These are phyloP conservation scores for Lecanicillium sp. DNA, from an alignment of 2,329 filamentous ascomycete species.

Conservation along the genomic window DNA sequence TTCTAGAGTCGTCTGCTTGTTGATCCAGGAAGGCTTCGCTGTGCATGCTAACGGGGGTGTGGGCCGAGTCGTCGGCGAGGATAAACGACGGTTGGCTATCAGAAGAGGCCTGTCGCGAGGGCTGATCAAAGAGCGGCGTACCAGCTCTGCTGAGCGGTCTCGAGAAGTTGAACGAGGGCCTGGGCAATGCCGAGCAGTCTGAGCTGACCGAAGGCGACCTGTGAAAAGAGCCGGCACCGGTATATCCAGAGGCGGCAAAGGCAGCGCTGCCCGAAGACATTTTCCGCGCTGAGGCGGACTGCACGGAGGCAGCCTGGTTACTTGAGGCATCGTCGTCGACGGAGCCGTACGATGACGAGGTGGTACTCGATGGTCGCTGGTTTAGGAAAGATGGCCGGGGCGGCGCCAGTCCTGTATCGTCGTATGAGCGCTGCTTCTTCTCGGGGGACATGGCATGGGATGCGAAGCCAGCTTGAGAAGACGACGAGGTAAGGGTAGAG, in stretches of 20 bases:
- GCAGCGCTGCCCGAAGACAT: conserved; percentile 62
- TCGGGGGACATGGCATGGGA: conserved; percentile 30
- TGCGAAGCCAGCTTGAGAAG: conserved; percentile 9
- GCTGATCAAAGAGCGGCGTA: conserved; percentile 49
- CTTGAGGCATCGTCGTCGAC: conserved; percentile 62
- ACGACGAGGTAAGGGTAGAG: conserved; percentile 22
- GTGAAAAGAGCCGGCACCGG: conserved; percentile 55
- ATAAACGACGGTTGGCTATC: conserved; percentile 61
- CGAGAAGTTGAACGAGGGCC: conserved; percentile 88
- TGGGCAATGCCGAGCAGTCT: conserved; percentile 64
- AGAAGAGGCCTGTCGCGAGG: conserved; percentile 54
- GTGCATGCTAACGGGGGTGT: conserved; percentile 66
- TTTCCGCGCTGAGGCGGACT: conserved; percentile 66
- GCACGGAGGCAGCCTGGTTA: conserved; percentile 44
- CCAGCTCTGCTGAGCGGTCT: conserved; percentile 73
- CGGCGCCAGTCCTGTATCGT: conserved; percentile 43
- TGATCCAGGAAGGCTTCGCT: conserved; percentile 59
- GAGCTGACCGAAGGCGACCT: conserved; percentile 82
- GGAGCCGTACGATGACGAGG: conserved; percentile 52
- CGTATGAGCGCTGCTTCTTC: conserved; percentile 39
- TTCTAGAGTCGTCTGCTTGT: conserved; percentile 34
- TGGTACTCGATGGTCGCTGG: conserved; percentile 50
- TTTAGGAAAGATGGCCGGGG: conserved; percentile 38
- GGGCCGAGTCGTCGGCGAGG: conserved; percentile 55
- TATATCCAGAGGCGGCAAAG: conserved; percentile 40